Evolutionary conservation across 331 rosid genomes (phyloP), one percentile per base, ranked within the genome.

Genomic region (Phaseolus coccineus): DNA sequence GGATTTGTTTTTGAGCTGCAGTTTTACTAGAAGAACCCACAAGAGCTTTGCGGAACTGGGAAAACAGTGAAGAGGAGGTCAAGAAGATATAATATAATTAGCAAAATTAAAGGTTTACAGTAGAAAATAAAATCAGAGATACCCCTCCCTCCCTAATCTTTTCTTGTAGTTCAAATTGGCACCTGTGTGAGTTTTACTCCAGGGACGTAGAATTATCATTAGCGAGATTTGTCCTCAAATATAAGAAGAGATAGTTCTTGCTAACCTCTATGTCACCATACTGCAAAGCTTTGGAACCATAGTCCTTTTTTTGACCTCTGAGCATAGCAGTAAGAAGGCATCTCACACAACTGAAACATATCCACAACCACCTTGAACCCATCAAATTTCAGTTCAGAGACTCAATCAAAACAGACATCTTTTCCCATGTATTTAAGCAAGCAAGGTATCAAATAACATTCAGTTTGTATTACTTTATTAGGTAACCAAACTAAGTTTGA

Each of bases 151-250:
- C 4, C 19, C 37, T 3, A 2, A 0, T 64, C 12, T 71, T 66
- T 71, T 15, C 56, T 77, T 39, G 69, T 35, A 58, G 51, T 30
- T 51, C 88, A 53, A 71, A 91, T 83, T 65, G 83, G 89, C 87
- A 86, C 90, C 86, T 90, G 63, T 90, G 63, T 66, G 88, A 90
- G 86, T 96, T 96, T 52, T 80, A 81, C 7, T 77, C 89, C 75
- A 85, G 72, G 70, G 74, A 87, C 65, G 97, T 93, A 73, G 12
- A 86, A 86, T 96, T 96, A 8, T 93, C 99, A 77, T 93, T 93
- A 46, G 90, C 97, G 46, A 97, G 98, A 85, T 96, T 85, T 61
- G 98, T 78, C 50, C 99, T 98, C 89, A 96, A 76, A 84, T 91
- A 96, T 39, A 80, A 11, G 82, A 79, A 83, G 37, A 96, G 84